Evolutionary conservation across 371 early-diverging fungal genomes (phyloP), one percentile per base, ranked within the genome.

Genomic region (Mucor racemosus): DNA sequence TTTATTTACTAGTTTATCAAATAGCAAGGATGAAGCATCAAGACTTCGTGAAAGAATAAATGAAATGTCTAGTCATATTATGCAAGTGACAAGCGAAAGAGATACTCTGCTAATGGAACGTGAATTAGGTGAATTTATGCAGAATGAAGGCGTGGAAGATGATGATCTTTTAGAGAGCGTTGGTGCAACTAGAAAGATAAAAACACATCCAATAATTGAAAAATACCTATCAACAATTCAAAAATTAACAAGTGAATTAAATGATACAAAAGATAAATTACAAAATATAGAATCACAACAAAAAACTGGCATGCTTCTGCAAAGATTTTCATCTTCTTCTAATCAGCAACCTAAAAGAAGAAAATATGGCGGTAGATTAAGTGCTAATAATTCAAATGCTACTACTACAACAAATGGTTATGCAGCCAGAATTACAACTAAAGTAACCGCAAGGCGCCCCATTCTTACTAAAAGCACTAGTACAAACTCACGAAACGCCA

Each of bases 91-190:
- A 11, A 84, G 83, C 19, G 87, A 90, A 67, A 77, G 88, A 50
- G 88, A 90, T 40, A 86, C 86, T 0, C 76, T 88, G 1, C 58
- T 87, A 53, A 79, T 87, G 58, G 87, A 88, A 58, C 82, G 84
- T 36, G 86, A 84, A 48, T 66, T 80, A 42, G 76, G 74, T 33
- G 72, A 78, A 58, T 74, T 80, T 34, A 65, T 76, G 73, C 62
- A 72, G 44, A 58, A 58, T 17, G 67, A 65, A 14, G 54, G 62
- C n/a, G 5, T 36, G 7, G 64, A 63, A 10, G 60, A 58, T 31
- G 64, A 62, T 59, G 26, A 54, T 11, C 59, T 72, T 26, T 68
- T 68, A 34, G 70, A 67, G 35, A 62, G 57, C 33, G 50, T 60
- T 8, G 36, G 55, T 3, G 56, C 56, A 5, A 53, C 58, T 5